Base-by-base conservation (phyloP, 2,329 filamentous ascomycete genomes). In the Keithomyces neogunnii region DNA sequence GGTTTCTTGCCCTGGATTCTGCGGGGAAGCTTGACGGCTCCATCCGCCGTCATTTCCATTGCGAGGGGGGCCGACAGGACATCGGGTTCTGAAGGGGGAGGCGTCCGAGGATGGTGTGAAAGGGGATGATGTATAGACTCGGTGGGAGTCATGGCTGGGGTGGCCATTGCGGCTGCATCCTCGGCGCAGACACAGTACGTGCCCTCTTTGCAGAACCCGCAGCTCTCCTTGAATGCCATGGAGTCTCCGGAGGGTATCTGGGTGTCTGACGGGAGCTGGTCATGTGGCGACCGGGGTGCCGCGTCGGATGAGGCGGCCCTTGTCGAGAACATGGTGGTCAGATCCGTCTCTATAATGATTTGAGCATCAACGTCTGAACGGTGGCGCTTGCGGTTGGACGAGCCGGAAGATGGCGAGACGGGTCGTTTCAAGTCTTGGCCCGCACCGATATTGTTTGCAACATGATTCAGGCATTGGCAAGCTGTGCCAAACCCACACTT, bases 101-200 rank as follows among this genome's bases (percentile, higher is more conserved):
- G 79, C 3, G 79, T 82, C 55, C 77, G 74, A 32, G 71, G 75
- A 65, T 79, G 78, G 55, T 72, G 66, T 10, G 63, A 72, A 49
- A 71, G 63, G 30, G 69, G 67, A 31, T 70, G 68, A 4, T 71
- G 68, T 5, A 72, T 66, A 1, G 68, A 65, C 40, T 73, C 69
- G 5, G 70, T 62, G 2, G 66, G 65, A 10, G 70, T 66, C 59
- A 71, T 68, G 48, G 69, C 66, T 1, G 71, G 66, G 33, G 66
- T 68, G 8, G 64, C 66, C 55, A 72, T 63, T 29, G 72, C 68
- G 26, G 72, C 68, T 40, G 72, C 67, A n/a, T 57, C 55, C 57
- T 91, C 88, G 29, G 87, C 88, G 66, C 88, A 93, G 57, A 90
- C 82, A 62, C 88, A 93, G 59, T 88, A 88, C 0, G 85, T 90